A percentile compares a stretch with the other conserved stretches of the same genome.
Evolutionary conservation across 192 early-diverging fungal species (phyloP).

Genomic region (Diversispora eburnea): DNA sequence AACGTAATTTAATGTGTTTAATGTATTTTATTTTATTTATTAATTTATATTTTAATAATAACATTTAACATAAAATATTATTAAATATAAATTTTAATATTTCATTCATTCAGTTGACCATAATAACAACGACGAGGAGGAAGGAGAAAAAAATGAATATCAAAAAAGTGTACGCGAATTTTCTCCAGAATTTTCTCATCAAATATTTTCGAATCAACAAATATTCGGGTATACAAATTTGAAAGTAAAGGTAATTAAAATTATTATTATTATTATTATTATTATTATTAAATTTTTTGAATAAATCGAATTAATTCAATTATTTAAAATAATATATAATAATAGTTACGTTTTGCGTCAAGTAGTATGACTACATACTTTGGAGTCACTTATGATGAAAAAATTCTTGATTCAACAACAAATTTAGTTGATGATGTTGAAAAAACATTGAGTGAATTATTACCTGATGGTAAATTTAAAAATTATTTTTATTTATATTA

Average conservation of each 20-base stretch:
- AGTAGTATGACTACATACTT: conserved; percentile 77
- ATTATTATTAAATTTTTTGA: not conserved
- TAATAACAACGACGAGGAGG: not conserved
- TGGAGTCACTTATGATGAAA: conserved; percentile 58
- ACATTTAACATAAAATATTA: not conserved
- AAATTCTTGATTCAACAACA: conserved; percentile 51
- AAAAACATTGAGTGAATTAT: conserved; percentile 49
- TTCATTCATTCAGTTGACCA: not conserved
- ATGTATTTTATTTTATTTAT: not conserved
- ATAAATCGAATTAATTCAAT: not conserved
- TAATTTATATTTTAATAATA: too few species aligned
- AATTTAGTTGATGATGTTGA: conserved; percentile 63
- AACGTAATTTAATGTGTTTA: not conserved
- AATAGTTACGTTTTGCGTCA: conserved; percentile 70
- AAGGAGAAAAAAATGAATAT: not conserved
- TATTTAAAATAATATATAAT: not conserved
- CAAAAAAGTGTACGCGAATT: not conserved
- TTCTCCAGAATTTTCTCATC: conserved; percentile 80
- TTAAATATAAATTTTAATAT: not conserved
- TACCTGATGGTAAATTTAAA: conserved; percentile 58
- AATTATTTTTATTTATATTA: too few species aligned
- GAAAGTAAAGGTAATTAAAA: conserved; percentile 47
- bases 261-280: not conserved
- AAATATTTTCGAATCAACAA: conserved; percentile 84
- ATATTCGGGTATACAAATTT: conserved; percentile 89